Evolutionary conservation across 495 filamentous ascomycete species (phyloP).

Genomic region (Evansstolkia leycettana): DNA sequence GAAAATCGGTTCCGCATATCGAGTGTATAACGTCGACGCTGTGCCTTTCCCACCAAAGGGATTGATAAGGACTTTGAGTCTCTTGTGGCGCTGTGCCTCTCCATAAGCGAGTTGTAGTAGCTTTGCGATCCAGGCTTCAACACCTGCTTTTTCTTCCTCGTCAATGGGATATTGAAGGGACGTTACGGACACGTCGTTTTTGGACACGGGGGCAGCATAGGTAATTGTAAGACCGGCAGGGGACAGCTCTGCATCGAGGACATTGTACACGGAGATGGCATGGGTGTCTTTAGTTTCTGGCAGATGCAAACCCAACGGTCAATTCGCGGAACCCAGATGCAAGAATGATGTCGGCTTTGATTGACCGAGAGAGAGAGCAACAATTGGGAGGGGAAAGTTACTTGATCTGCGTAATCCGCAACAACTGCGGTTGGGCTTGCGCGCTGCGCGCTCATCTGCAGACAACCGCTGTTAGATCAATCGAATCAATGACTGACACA

Average conservation of each 20-base stretch:
- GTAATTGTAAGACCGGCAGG: conserved; percentile 56
- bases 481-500: too few relatives aligned
- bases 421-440: conserved; percentile 22
- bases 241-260: conserved; percentile 66
- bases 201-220: conserved; percentile 50
- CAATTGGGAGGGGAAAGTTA: conserved; percentile 11
- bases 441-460: conserved; percentile 21
- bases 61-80: conserved; percentile 81
- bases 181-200: conserved; percentile 42
- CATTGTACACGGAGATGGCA: conserved; percentile 65
- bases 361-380: background rate
- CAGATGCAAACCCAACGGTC: background rate
- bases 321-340: too few relatives aligned
- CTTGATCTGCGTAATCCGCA: conserved; percentile 24
- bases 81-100: conserved; percentile 53
- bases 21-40: conserved; percentile 60
- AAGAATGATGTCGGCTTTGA: too few relatives aligned
- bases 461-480: background rate
- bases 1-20: conserved; percentile 70
- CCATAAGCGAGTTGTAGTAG: conserved; percentile 65
- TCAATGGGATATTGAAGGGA: conserved; percentile 50
- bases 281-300: conserved; percentile 25
- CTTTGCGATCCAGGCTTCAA: conserved; percentile 46
- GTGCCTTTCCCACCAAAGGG: conserved; percentile 78
- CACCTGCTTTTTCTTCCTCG: conserved; percentile 33